Evolutionary conservation across 1,139 yeast species (phyloP).

Genomic region (Sugiyamaella neomexicana): DNA sequence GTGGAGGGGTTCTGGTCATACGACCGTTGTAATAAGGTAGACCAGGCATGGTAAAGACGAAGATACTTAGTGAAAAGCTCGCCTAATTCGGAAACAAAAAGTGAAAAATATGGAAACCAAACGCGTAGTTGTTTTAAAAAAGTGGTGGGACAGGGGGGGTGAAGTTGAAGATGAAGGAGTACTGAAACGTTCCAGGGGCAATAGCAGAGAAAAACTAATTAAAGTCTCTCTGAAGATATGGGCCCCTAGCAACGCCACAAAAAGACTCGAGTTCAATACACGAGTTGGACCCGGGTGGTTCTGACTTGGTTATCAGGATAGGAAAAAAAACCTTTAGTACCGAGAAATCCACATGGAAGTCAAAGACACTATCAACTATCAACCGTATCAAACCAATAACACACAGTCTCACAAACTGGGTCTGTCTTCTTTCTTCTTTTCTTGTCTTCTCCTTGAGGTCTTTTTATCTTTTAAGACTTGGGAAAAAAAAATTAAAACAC

Average conservation of each 20-base stretch:
- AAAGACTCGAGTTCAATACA: too few relatives aligned
- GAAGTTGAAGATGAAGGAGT: too few relatives aligned
- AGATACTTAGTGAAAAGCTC: constrained; percentile 35
- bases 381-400: too few relatives aligned
- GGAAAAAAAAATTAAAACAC: constrained; percentile 12
- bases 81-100: constrained; percentile 11
- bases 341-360: not conserved
- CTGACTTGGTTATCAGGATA: not conserved
- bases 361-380: not conserved
- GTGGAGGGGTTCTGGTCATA: constrained; percentile 30
- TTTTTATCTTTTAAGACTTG: not conserved
- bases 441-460: constrained; percentile 2
- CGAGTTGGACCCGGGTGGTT: too few relatives aligned
- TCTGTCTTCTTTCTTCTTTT: not conserved
- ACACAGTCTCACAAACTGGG: too few relatives aligned
- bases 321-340: not conserved
- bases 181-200: too few relatives aligned
- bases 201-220: constrained; percentile 15
- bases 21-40: constrained; percentile 31
- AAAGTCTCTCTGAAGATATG: constrained; percentile 15
- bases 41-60: constrained; percentile 29
- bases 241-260: not conserved
- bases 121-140: constrained; percentile 5
- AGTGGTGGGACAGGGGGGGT: too few relatives aligned
- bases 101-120: not conserved